Base-by-base conservation (phyloP, 2,329 filamentous ascomycete genomes). In the Exophiala sideris region DNA sequence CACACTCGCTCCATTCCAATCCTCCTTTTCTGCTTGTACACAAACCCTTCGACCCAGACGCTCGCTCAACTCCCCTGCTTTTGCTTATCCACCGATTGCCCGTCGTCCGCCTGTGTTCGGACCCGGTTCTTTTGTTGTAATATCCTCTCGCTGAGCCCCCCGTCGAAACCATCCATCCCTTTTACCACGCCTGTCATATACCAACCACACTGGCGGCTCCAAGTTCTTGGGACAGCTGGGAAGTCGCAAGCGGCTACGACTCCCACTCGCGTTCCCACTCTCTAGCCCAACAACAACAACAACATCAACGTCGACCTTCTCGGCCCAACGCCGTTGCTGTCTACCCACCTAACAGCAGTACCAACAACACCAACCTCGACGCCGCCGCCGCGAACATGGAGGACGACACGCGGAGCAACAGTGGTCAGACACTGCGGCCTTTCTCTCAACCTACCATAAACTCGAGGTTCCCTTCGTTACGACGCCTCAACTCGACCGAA, bases 401-500 rank as follows among this genome's bases (percentile, higher is more conserved):
- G 48, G 59, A 59, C 34, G 60, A 62, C 45, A 54, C 48, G n/a
- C 46, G 48, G 48, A 53, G 54, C 51, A 57, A 55, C 41, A 59
- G 51, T 38, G 57, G 57, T 29, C 45, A 55, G 34, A 54, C 51
- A 33, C 54, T 62, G 39, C 58, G 62, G 24, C 62, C 62, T 14
- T 50, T 62, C 32, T 64, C 62, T 44, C 52, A 57, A 51, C 62
- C 62, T 3, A 56, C 51, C 18, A 45, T 59, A 40, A 62, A 62
- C 38, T 64, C 62, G 48, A 59, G 62, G 51, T 64, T 64, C 47
- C 62, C 62, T n/a, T 64, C 62, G 47, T 46, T 64, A 48, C 52
- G 62, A 54, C 56, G 60, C 16, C 45, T 62, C 40, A 62, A 62
- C 36, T 61, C 58, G 4, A 60, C 58, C 39, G 62, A 64, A 47